Evolutionary conservation across 106 monocot genomes (phyloP).

Genomic region (Gastrodia elata): DNA sequence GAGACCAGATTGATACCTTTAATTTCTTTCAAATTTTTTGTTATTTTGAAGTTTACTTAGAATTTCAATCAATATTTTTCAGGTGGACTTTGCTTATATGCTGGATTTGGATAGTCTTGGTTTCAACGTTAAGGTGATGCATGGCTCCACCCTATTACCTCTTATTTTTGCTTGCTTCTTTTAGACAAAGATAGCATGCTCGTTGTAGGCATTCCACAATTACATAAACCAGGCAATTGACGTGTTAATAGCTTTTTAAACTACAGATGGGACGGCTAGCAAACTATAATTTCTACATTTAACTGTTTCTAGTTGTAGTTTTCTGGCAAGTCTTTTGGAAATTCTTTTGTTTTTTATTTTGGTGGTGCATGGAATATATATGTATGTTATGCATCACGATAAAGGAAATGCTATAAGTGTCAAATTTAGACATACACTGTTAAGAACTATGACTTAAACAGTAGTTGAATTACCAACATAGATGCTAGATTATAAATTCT

Average conservation of each 20-base stretch:
- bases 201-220: background rate
- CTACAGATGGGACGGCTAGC: background rate
- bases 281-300: background rate
- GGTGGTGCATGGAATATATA: background rate
- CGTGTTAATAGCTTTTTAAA: background rate
- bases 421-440: too few species aligned
- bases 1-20: background rate
- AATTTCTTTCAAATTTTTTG: background rate
- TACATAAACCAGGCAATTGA: background rate
- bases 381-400: conserved; percentile 1
- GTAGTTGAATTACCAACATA: too few species aligned
- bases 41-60: background rate
- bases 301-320: background rate
- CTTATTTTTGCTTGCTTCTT: background rate
- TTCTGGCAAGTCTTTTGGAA: background rate
- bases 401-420: too few species aligned
- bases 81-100: conserved; percentile 86
- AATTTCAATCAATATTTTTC: conserved; percentile 12
- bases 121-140: conserved; percentile 83
- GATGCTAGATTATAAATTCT: too few species aligned
- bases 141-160: background rate
- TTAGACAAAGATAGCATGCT: background rate
- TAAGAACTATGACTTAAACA: too few species aligned
- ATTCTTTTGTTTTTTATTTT: background rate
- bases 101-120: conserved; percentile 94